These are phyloP conservation scores for Protomyces inundatus DNA, from an alignment of 1,139 yeast genomes.

Conservation along the genomic window DNA sequence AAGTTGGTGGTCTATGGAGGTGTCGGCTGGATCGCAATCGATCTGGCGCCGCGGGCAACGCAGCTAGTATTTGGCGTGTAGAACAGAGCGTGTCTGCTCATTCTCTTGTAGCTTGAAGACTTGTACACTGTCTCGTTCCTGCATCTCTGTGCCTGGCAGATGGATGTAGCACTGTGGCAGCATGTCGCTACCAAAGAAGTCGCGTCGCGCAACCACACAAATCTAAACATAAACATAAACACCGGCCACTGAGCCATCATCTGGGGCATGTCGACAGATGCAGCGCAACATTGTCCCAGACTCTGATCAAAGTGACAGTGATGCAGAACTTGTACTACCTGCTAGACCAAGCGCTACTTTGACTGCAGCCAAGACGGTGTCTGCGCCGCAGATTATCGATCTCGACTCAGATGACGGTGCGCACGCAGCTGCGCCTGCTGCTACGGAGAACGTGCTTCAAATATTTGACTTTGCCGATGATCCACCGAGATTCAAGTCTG, in stretches of 20 bases:
- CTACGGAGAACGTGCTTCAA: not conserved
- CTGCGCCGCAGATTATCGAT: not conserved
- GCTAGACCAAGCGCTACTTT: too few species aligned
- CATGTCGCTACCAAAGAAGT: too few species aligned
- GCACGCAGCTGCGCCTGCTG: not conserved
- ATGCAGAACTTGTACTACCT: not conserved
- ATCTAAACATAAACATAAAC: too few species aligned
- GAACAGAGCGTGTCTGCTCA: not conserved
- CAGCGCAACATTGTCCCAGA: not conserved
- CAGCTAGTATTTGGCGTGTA: conserved; percentile 9
- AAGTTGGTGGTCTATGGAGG: conserved; percentile 72
- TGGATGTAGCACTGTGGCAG: too few species aligned
- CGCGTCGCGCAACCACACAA: too few species aligned
- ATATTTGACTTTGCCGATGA: not conserved
- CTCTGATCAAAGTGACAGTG: not conserved
- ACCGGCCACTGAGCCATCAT: too few species aligned
- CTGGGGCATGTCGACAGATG: not conserved
- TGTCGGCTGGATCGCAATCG: conserved; percentile 44
- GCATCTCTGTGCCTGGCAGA: too few species aligned
- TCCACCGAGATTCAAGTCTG: not conserved
- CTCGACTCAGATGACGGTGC: not conserved
- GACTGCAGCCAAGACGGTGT: too few species aligned
- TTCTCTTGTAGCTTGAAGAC: not conserved
- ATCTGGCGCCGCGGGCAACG: conserved; percentile 15
- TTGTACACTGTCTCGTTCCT: not conserved